phyloP scores from a whole-genome alignment of 306 rosid species.

The Sesbania bispinosa region DNA sequence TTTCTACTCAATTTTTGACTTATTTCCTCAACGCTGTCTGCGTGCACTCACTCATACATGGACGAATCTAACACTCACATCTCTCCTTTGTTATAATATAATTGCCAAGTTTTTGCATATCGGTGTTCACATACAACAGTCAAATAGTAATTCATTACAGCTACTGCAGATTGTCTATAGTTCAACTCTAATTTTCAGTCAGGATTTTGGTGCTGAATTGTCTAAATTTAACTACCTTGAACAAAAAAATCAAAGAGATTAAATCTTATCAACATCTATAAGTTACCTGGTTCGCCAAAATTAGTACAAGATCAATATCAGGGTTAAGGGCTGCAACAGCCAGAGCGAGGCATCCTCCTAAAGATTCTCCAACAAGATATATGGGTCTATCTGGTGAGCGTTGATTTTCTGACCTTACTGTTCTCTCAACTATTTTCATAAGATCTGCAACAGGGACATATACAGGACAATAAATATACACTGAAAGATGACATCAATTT shows the following conservation, averaged over 20 bases:
- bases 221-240: background rate
- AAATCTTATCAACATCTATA: background rate
- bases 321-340: slow-evolving; percentile 81
- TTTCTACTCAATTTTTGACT: background rate
- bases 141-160: background rate
- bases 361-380: slow-evolving; percentile 80
- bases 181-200: background rate
- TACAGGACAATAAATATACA: slow-evolving; percentile 4
- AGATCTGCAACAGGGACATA: slow-evolving; percentile 48
- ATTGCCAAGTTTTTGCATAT: slow-evolving; percentile 6
- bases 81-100: background rate
- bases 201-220: background rate
- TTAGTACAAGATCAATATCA: slow-evolving; percentile 72
- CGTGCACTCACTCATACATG: background rate
- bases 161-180: background rate
- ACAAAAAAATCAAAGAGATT: background rate
- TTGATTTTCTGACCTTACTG: slow-evolving; percentile 47
- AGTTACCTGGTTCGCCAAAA: slow-evolving; percentile 80
- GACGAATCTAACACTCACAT: background rate
- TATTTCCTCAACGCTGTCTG: slow-evolving; percentile 1
- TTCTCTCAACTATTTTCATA: slow-evolving; percentile 68
- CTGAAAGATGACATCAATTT: background rate
- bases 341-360: slow-evolving; percentile 88
- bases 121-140: background rate
- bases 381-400: slow-evolving; percentile 69